Percentiles rank a stretch among this genome's conserved stretches.
Conservation (phyloP, 2,329 filamentous ascomycete genomes). For the Penicillium sp. region DNA sequence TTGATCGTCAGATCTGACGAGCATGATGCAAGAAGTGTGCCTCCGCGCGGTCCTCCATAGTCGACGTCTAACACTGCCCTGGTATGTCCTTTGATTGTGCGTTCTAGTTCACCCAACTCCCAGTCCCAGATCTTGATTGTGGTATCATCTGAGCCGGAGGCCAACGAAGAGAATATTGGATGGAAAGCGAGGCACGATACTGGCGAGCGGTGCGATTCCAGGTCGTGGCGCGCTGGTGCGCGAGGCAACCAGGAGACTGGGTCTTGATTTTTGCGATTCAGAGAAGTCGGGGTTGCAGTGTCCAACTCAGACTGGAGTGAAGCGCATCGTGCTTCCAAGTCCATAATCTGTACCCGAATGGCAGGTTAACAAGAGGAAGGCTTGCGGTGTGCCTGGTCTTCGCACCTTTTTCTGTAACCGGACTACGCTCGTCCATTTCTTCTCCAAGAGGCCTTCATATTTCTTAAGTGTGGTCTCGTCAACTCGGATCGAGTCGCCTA, state of each 20-base stretch:
- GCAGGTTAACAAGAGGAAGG: slow-evolving; percentile 14
- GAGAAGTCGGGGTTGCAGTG: slow-evolving; percentile 73
- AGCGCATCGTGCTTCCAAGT: slow-evolving; percentile 74
- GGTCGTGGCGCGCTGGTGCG: slow-evolving; percentile 73
- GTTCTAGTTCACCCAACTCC: slow-evolving; percentile 86
- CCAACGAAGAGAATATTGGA: slow-evolving; percentile 83
- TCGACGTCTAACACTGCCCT: slow-evolving; percentile 85
- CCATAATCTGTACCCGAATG: slow-evolving; percentile 69
- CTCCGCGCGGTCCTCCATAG: slow-evolving; percentile 79
- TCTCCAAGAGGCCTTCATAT: slow-evolving; percentile 90
- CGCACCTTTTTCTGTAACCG: slow-evolving; percentile 84
- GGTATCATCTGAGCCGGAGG: slow-evolving; percentile 85
- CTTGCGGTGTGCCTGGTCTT: slow-evolving; percentile 1
- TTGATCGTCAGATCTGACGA: slow-evolving; percentile 91
- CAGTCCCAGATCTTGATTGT: slow-evolving; percentile 98
- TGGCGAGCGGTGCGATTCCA: slow-evolving; percentile 77
- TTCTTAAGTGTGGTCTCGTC: slow-evolving; percentile 84
- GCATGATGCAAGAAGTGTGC: slow-evolving; percentile 76
- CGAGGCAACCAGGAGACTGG: slow-evolving; percentile 83
- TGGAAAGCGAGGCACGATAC: slow-evolving; percentile 91
- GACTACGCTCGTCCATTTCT: slow-evolving; percentile 98
- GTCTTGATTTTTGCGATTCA: slow-evolving; percentile 77
- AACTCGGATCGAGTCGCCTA: slow-evolving; percentile 66
- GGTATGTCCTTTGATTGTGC: slow-evolving; percentile 89
- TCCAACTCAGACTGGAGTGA: slow-evolving; percentile 80